phyloP scores from a whole-genome alignment of 305 asterid species.

The Caryopteris hybrid region DNA sequence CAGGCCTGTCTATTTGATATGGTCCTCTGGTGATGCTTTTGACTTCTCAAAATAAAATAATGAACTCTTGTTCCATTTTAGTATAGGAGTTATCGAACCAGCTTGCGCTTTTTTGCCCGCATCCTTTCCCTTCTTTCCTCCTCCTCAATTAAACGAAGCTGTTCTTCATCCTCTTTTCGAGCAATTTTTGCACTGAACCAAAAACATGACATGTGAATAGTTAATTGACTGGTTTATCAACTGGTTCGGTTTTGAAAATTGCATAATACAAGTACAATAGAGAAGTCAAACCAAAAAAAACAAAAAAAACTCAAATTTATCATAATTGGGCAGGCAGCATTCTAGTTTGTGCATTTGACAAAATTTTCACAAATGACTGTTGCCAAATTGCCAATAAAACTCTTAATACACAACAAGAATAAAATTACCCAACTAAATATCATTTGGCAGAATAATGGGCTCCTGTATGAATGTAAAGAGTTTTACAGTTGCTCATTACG shows the following conservation, averaged over 20 bases:
- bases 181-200: constrained; percentile 58
- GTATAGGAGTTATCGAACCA: constrained; percentile 14
- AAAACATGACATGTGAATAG: constrained; percentile 1
- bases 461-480: not conserved
- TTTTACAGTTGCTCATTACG: not conserved
- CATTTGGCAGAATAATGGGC: not conserved
- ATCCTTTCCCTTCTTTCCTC: constrained; percentile 61
- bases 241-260: too few species aligned
- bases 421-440: not conserved
- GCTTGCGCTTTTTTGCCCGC: constrained; percentile 70
- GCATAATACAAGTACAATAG: too few species aligned
- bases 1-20: too few species aligned
- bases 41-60: too few species aligned
- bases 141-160: constrained; percentile 62
- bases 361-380: not conserved
- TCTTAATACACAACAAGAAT: not conserved
- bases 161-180: constrained; percentile 71
- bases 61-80: too few species aligned
- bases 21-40: too few species aligned
- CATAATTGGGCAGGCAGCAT: not conserved
- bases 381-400: not conserved
- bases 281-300: not conserved
- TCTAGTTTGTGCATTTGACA: not conserved
- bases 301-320: not conserved
- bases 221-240: too few species aligned